Conservation (phyloP, 768 basidiomycete genomes). For the Leccinum rimulosum region DNA sequence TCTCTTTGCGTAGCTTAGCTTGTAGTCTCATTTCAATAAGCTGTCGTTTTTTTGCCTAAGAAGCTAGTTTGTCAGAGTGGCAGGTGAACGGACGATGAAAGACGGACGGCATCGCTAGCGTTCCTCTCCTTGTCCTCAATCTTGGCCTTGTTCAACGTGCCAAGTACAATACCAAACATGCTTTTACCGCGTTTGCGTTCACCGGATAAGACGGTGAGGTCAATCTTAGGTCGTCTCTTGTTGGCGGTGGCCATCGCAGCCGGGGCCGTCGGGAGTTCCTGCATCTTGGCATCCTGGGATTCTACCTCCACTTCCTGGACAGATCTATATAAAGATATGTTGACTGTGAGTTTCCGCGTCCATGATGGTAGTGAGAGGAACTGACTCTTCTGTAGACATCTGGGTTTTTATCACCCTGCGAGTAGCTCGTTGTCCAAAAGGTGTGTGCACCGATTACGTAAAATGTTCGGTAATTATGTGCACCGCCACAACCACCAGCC, state of each 20-base stretch:
- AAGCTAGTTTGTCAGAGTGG: conserved; percentile 7
- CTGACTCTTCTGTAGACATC: conserved; percentile 59
- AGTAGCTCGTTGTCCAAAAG: not conserved
- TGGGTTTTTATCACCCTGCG: conserved; percentile 19
- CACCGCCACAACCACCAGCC: conserved; percentile 11
- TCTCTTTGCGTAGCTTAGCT: conserved; percentile 80
- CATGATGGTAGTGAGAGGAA: conserved; percentile 7
- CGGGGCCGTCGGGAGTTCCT: conserved; percentile 44
- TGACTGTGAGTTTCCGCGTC: not conserved
- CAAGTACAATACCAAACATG: conserved; percentile 82
- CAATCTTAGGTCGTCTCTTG: conserved; percentile 73
- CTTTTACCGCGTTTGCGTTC: conserved; percentile 83
- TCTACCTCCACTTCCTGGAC: conserved; percentile 33
- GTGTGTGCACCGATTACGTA: conserved; percentile 17
- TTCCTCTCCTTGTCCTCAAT: conserved; percentile 81
- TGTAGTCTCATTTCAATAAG: conserved; percentile 83
- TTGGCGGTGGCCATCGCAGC: conserved; percentile 41
- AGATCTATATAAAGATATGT: conserved; percentile 17
- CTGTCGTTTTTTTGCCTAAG: conserved; percentile 79
- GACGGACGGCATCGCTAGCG: conserved; percentile 76
- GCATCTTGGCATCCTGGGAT: conserved; percentile 34
- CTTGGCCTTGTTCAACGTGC: conserved; percentile 85
- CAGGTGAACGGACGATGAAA: not conserved
- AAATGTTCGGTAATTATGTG: conserved; percentile 20
- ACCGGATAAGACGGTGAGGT: conserved; percentile 51